Evolutionary conservation across 176 grass and related monocot genomes (phyloP), one percentile per base, ranked within the genome.

Genomic region (Aegilops sharonensis): DNA sequence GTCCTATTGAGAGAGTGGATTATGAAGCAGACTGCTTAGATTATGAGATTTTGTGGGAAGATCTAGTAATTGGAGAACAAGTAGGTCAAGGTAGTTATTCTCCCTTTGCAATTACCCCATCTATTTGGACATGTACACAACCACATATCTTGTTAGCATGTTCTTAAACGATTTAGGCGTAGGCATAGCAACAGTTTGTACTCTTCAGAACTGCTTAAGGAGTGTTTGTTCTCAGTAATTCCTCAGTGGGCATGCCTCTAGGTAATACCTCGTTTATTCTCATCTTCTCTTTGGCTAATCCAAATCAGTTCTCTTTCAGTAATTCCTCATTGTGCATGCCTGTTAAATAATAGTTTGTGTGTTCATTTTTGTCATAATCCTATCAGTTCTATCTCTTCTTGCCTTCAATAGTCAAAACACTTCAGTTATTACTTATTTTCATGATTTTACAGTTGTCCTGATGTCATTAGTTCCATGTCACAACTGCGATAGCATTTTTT

Each of bases 291-390:
- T 81, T 75, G 32, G 36, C 40, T 72, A 72, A 42, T 72, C 36
- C 5, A 72, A 43, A 72, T n/a, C 18, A 72, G 20, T 72, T 72
- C 20, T 21, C 40, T 72, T 74, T n/a, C 68, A 11, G 10, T 72
- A 40, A 72, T 72, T 72, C 9, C 35, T 72, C 68, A 23, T 12
- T 72, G 5, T 40, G 20, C 69, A 24, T 42, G 69, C 40, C 21
- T 43, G 37, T 72, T 43, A 8, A 89, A 72, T 42, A 72, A 42
- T 72, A 43, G 4, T n/a, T 43, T 42, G 21, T 42, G 21, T 11
- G 40, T 40, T 20, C 32, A 57, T 81, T 27, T 75, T 76, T 76
- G 59, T 23, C 25, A 42, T 68, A 89, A 85, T 34, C 35, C 35
- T 6, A 36, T 36, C 35, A 36, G 35, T 36, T 36, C 35, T 36